These are phyloP conservation scores for Mycena epipterygia DNA, from an alignment of 768 basidiomycete species.

Conservation along the genomic window DNA sequence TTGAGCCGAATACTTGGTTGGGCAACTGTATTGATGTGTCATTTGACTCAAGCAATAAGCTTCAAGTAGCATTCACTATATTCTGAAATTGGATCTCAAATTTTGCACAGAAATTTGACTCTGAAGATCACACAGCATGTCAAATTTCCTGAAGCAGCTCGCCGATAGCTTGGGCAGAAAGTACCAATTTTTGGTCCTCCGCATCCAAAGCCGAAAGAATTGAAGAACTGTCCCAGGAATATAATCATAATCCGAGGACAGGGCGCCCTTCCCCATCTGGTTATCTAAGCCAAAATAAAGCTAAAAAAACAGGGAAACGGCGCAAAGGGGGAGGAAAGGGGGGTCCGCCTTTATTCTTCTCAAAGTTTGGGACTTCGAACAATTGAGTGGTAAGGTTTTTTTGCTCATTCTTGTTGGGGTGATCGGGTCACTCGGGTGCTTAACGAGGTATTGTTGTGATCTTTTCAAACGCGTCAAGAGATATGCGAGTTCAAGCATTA, in stretches of 20 bases:
- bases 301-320: constrained; percentile 3
- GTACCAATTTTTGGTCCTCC: constrained; percentile 9
- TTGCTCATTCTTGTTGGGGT: too few relatives aligned
- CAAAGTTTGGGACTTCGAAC: constrained; percentile 11
- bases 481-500: too few relatives aligned
- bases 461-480: too few relatives aligned
- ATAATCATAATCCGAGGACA: constrained; percentile 1
- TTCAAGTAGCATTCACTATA: constrained; percentile 12
- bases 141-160: constrained; percentile 7
- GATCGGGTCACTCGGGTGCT: too few relatives aligned
- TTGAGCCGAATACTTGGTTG: constrained; percentile 6
- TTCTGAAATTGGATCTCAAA: constrained; percentile 9
- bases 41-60: constrained; percentile 10
- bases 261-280: background rate
- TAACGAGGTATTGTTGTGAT: too few relatives aligned
- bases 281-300: too few relatives aligned
- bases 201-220: constrained; percentile 11
- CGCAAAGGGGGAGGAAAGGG: constrained; percentile 11
- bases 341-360: constrained; percentile 12
- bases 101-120: constrained; percentile 12
- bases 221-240: constrained; percentile 11
- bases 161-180: constrained; percentile 3
- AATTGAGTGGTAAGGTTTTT: too few relatives aligned
- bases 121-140: constrained; percentile 6
- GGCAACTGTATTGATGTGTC: constrained; percentile 10